Evolutionary conservation across 257 asterid species (phyloP).

Genomic region (Solanum infundibuliforme): DNA sequence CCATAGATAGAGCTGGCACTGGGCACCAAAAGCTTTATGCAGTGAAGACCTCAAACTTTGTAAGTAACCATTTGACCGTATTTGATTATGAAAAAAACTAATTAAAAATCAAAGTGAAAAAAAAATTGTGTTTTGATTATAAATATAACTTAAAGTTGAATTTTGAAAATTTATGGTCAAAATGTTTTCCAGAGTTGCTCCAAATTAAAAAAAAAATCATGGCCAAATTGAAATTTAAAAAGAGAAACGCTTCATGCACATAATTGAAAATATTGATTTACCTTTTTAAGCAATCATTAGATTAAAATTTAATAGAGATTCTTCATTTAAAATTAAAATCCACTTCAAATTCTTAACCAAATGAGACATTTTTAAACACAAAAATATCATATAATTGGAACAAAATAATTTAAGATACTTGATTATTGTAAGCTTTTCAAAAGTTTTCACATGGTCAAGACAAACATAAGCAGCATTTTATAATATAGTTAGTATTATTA

Average conservation of each 20-base stretch:
- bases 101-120: no score
- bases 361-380: neutral
- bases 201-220: neutral
- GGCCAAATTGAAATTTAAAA: neutral
- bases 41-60: neutral
- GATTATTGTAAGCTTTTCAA: neutral
- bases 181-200: neutral
- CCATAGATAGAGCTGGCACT: no score
- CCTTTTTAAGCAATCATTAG: neutral
- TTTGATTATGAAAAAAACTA: no score
- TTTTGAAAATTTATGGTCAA: neutral
- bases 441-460: neutral
- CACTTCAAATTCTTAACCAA: neutral
- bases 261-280: neutral
- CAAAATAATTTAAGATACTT: neutral
- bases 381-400: neutral
- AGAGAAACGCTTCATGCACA: neutral
- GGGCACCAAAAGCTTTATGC: neutral
- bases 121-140: neutral
- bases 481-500: neutral
- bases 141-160: neutral
- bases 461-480: neutral
- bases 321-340: neutral
- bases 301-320: neutral
- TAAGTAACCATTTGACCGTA: neutral